Evolutionary conservation across 306 rosid species (phyloP), one percentile per base, ranked within the genome.

Genomic region (Lagenaria siceraria): DNA sequence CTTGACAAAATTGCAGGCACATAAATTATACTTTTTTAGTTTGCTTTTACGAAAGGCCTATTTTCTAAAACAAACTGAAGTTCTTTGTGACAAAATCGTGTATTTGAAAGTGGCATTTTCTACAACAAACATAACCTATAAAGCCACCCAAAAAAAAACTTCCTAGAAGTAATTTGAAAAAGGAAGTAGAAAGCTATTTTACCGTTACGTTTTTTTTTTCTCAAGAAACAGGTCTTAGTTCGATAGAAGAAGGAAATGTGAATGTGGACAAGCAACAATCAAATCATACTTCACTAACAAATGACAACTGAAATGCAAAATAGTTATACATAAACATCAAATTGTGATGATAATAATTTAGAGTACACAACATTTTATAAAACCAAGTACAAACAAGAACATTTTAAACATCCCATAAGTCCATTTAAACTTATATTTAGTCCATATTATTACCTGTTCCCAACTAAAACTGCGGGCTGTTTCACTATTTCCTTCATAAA

Each of bases 401-500:
- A 43, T 22, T 69, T 43, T 13, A 43, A 42, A 11, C 55, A 21
- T 68, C 74, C 3, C 51, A 68, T 27, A 49, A 72, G 52, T 29
- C 60, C 43, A 24, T 48, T 49, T 14, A 48, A 19, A 48, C 77
- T 27, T 49, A 49, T 18, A 27, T n/a, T 72, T 31, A 19, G 29
- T 80, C 43, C 19, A 40, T 49, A 71, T 31, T 8, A 21, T 78
- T 80, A 96, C 97, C 98, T 90, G 82, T 92, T 96, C 78, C 98
- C 96, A 35, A 92, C 96, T 80, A 92, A 84, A 85, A 95, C 91
- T 0, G 97, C 84, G 2, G 92, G 93, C 75, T 92, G 96, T 84
- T 92, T 88, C 80, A 95, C 96, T n/a, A 95, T 84, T 61, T 92
- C 99, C 79, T 90, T 89, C 89, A 90, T 27, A 83, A 92, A 95